Conservation (phyloP, 345 rosid genomes). For the Eucalyptus regnans region DNA sequence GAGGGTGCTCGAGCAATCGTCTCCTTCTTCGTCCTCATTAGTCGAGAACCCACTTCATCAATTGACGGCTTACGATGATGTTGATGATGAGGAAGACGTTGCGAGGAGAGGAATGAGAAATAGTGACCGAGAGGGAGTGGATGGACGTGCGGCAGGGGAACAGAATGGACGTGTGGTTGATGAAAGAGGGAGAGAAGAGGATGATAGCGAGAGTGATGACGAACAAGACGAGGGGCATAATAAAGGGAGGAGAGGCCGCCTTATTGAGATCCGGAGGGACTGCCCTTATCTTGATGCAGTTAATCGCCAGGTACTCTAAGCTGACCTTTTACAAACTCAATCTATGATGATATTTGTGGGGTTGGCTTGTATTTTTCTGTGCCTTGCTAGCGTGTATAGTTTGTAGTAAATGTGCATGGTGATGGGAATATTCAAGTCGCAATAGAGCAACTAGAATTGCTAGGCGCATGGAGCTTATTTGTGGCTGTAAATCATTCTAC, state of each 20-base stretch:
- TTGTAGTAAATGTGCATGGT: neutral
- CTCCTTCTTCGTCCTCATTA: conserved; percentile 16
- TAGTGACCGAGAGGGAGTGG: neutral
- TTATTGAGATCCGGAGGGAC: conserved; percentile 71
- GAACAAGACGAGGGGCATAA: conserved; percentile 18
- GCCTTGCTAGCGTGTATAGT: neutral
- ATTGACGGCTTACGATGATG: conserved; percentile 44
- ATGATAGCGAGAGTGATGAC: conserved; percentile 20
- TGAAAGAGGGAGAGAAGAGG: neutral
- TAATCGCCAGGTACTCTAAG: conserved; percentile 77
- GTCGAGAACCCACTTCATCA: conserved; percentile 62
- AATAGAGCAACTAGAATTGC: neutral
- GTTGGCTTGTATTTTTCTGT: neutral
- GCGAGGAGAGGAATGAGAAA: conserved; percentile 2
- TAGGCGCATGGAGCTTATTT: neutral
- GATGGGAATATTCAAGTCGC: neutral
- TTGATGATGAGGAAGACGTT: conserved; percentile 54
- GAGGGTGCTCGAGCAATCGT: conserved; percentile 19
- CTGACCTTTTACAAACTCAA: neutral
- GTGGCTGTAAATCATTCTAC: neutral
- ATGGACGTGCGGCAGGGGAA: neutral
- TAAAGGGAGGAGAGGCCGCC: conserved; percentile 29
- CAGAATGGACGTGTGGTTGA: conserved; percentile 6
- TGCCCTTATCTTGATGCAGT: conserved; percentile 98
- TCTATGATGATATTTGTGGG: neutral